Evolutionary conservation across 2,329 filamentous ascomycete genomes (phyloP), one percentile per base, ranked within the genome.

Genomic region (Cladosporium cucumerinum): DNA sequence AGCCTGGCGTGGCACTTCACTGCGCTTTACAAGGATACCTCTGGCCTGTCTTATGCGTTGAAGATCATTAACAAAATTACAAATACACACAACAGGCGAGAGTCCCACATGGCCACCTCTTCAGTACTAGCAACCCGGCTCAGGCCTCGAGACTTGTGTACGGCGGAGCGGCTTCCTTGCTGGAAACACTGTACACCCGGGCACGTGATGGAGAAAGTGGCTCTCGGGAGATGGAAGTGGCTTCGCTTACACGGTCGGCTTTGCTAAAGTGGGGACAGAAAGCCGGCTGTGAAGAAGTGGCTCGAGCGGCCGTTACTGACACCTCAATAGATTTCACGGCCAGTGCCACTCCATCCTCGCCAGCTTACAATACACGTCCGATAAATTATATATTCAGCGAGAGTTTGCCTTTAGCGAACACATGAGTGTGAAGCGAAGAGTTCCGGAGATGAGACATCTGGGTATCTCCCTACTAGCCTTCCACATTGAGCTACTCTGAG

Each of bases 381-480:
- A 51, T 46, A 51, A 5, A 51, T 51, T 28, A 10, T 28, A 14
- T 25, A 4, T 16, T 16, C 11, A 32, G 16, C 2, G 28, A 3
- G 51, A 54, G 14, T 14, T 8, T 54, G 28, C 8, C 6, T 12
- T 61, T 26, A 21, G 48, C 59, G 59, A 61, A 52, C 2, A 55
- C 60, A 25, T 46, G 49, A 23, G 16, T 30, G 10, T 30, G 25
- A 61, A 52, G 46, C 60, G 25, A 62, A 62, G 60, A 62, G 18
- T 36, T 25, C 48, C 60, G 60, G 60, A 62, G 60, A 62, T 62
- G 43, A 46, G 34, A 23, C 5, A 28, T 62, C 30, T 36, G 25
- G 46, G 46, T 26, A 62, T 36, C 46, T 46, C 46, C 63, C 52
- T 64, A 48, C 48, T 46, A 64, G 32, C 46, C 30, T 55, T 60